These are phyloP conservation scores for Polygonum maritimum DNA, from an alignment of 148 eudicot species.

Conservation along the genomic window DNA sequence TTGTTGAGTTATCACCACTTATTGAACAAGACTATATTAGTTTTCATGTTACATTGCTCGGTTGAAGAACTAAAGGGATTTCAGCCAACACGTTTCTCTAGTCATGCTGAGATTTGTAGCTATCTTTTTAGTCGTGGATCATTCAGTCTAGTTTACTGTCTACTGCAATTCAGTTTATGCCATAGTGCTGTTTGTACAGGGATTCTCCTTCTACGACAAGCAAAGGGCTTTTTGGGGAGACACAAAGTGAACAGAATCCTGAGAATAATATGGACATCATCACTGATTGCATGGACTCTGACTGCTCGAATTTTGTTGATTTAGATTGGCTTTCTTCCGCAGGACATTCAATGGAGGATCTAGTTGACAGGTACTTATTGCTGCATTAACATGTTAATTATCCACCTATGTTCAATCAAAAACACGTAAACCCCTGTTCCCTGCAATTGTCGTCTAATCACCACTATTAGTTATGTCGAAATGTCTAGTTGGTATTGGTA, in stretches of 20 bases:
- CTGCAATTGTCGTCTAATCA: neutral
- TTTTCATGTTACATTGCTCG: neutral
- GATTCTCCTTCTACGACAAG: constrained; percentile 33
- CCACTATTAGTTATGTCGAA: neutral
- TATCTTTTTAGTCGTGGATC: neutral
- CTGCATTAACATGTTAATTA: neutral
- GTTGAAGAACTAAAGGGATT: neutral
- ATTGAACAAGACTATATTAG: neutral
- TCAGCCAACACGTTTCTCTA: neutral
- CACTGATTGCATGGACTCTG: constrained; percentile 35
- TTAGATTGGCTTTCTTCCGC: constrained; percentile 84
- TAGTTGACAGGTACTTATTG: constrained; percentile 51
- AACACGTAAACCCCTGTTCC: neutral
- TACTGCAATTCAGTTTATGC: neutral
- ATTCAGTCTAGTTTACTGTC: neutral
- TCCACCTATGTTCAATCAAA: neutral
- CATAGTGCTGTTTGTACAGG: constrained; percentile 20
- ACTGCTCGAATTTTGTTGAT: constrained; percentile 84
- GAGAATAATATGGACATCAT: constrained; percentile 26
- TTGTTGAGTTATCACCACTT: neutral
- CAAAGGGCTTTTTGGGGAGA: constrained; percentile 50
- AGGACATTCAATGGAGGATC: constrained; percentile 71
- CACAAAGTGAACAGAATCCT: constrained; percentile 33
- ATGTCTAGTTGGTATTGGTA: neutral
- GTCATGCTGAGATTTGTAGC: neutral